Evolutionary conservation across 2,329 filamentous ascomycete genomes (phyloP), one percentile per base, ranked within the genome.

Genomic region (Zalaria sp.): DNA sequence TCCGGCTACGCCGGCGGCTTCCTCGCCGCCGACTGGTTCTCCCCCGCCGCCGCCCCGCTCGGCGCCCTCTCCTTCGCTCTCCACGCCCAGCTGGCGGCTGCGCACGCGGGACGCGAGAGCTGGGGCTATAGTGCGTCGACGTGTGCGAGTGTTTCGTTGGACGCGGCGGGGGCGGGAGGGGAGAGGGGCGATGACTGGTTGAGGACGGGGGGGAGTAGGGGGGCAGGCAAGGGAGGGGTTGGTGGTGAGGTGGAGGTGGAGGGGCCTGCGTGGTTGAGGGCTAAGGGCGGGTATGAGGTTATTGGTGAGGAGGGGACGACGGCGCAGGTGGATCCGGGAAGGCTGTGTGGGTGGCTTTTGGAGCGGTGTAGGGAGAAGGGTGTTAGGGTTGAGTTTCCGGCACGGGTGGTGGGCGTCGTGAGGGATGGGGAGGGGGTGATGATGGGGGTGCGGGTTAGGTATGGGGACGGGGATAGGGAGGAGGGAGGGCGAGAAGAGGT

Each of bases 1-100:
- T 87, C 81, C 2, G 82, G 83, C 1, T 78, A 74, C 49, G 81
- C 82, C 0, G 84, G 72, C 11, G 83, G 83, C 0, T 89, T 88
- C 53, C 55, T 88, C 5, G 82, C 82, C 0, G 68, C 67, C 29
- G 79, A 88, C 57, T 88, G 82, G 81, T 84, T 83, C 51, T 66
- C 67, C 0, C 64, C 73, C 0, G 64, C 69, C 1, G 62, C 75
- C 4, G 66, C 73, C 0, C 63, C 68, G 0, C 66, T 88, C 1
- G 83, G 76, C 5, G 69, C 68, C 1, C 65, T 88, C 8, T 83
- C 79, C 34, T 89, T 83, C 53, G 68, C 70, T 4, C 68, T 86
- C 40, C 83, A 89, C 58, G 66, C 67, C 47, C 61, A 71, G 35
- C 69, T 88, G 8, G 80, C 83, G 0, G 67, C 71, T 27, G 55